Base-by-base conservation (phyloP, 163 green algal species). In the Coccomyxa subellipsoidea region DNA sequence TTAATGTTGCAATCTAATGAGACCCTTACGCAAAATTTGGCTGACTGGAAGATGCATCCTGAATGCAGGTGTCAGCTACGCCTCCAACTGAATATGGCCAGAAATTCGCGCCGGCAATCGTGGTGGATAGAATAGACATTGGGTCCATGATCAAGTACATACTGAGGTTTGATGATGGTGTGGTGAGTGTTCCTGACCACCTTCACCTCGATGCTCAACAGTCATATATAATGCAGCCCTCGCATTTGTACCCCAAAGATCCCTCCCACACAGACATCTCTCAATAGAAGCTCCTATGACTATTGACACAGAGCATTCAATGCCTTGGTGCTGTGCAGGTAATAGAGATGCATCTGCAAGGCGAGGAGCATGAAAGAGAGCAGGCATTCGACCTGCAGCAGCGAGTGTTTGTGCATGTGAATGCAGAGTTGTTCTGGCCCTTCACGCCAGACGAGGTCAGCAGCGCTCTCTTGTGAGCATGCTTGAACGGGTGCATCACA, bases 81-180 rank as follows among this genome's bases (percentile, higher is more conserved):
- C 39, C n/a, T 35, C 81, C 35, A 0, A 54, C 29, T 35, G 36
- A 71, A 37, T 53, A 84, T 15, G 29, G 23, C 32, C 54, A 29
- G 0, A 15, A 35, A 4, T 82, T 83, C 12, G 86, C 86, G 9
- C 81, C 89, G 29, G 92, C 90, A 34, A 91, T 80, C 3, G 91
- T 96, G 38, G 54, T 40, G 23, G 90, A 95, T 71, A 84, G 85
- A n/a, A 80, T 80, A 36, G 89, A 94, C 85, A 79, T 94, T 37
- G 90, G 92, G 29, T 93, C 87, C 86, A 83, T 85, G 4, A 85
- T 93, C 77, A 91, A 90, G 70, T 95, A 95, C 86, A 87, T 81
- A 15, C 80, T 96, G 76, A 78, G 81, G 9, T 96, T 95, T 85
- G 93, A 96, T 40, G 93, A 96, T 76, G 92, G 89, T 37, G 86